A percentile compares a stretch with the other conserved stretches of the same genome.
Evolutionary conservation across 2,329 filamentous ascomycete species (phyloP).

Genomic region (Epichloe typhina): DNA sequence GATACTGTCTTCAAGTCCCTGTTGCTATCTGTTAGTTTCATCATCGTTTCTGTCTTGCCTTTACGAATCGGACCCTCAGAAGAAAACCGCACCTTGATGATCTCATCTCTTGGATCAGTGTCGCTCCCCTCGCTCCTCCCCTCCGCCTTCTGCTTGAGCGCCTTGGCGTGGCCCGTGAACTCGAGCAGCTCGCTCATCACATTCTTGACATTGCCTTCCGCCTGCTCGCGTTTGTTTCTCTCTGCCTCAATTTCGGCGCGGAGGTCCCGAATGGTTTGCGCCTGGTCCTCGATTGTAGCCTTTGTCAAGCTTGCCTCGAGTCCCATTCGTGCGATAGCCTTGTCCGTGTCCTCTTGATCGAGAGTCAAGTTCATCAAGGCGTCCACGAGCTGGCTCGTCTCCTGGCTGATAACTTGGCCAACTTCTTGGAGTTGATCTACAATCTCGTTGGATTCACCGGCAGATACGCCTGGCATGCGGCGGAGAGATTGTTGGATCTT

Average conservation of each 20-base stretch:
- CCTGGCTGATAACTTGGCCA: conserved; percentile 23
- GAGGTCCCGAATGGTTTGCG: conserved; percentile 19
- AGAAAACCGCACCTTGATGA: conserved; percentile 18
- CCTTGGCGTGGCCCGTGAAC: conserved; percentile 14
- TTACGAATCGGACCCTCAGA: too few species aligned
- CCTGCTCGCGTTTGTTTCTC: conserved; percentile 16
- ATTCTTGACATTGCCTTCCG: conserved; percentile 16
- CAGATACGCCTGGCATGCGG: conserved; percentile 25
- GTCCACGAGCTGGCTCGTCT: conserved; percentile 26
- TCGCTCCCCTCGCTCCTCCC: conserved; percentile 7
- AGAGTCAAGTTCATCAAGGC: conserved; percentile 23
- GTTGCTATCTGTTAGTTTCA: background rate
- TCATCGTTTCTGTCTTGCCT: too few species aligned
- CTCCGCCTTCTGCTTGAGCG: conserved; percentile 15
- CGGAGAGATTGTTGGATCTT: conserved; percentile 26
- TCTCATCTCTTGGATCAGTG: conserved; percentile 12
- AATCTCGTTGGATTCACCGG: conserved; percentile 22
- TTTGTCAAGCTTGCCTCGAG: conserved; percentile 24
- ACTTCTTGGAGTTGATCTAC: conserved; percentile 22
- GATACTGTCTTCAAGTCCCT: conserved; percentile 21
- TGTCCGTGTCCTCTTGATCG: conserved; percentile 25
- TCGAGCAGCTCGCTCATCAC: conserved; percentile 9
- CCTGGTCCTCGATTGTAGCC: conserved; percentile 20
- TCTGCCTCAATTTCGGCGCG: conserved; percentile 19
- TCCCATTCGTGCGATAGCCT: conserved; percentile 24